A percentile compares a stretch with the other conserved stretches of the same genome.
phyloP scores from a whole-genome alignment of 768 basidiomycete genomes.

The Hydnomerulius pinastri region DNA sequence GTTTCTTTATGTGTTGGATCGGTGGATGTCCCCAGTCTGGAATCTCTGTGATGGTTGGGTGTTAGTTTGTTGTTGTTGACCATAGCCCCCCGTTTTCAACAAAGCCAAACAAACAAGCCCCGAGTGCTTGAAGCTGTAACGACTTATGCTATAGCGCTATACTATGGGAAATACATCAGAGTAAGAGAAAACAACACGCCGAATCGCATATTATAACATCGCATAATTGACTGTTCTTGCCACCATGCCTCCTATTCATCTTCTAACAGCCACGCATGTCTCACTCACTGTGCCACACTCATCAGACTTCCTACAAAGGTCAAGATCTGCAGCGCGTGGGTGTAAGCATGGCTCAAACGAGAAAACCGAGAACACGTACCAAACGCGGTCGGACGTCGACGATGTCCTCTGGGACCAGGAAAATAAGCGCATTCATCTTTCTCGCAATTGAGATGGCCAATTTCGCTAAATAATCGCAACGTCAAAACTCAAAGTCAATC shows the following conservation, averaged over 20 bases:
- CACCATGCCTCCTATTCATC: background rate
- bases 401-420: constrained; percentile 96
- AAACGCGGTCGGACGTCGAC: constrained; percentile 91
- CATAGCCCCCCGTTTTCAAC: constrained; percentile 1
- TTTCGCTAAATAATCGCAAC: constrained; percentile 83
- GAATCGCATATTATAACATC: background rate
- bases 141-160: background rate
- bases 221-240: background rate
- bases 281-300: constrained; percentile 55
- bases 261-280: background rate
- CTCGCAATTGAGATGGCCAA: constrained; percentile 97
- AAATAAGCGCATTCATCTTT: constrained; percentile 95
- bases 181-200: background rate
- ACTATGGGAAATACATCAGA: background rate
- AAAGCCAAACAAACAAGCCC: background rate
- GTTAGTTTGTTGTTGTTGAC: background rate
- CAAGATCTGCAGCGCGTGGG: constrained; percentile 63
- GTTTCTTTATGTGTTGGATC: background rate
- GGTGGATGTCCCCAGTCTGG: background rate
- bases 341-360: background rate
- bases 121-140: background rate
- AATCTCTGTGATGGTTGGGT: background rate
- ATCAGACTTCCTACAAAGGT: constrained; percentile 96
- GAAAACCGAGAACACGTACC: constrained; percentile 47
- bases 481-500: constrained; percentile 2